Percentiles rank a stretch among this genome's conserved stretches.
phyloP scores from a whole-genome alignment of 768 basidiomycete species.

The Mycena rosella region DNA sequence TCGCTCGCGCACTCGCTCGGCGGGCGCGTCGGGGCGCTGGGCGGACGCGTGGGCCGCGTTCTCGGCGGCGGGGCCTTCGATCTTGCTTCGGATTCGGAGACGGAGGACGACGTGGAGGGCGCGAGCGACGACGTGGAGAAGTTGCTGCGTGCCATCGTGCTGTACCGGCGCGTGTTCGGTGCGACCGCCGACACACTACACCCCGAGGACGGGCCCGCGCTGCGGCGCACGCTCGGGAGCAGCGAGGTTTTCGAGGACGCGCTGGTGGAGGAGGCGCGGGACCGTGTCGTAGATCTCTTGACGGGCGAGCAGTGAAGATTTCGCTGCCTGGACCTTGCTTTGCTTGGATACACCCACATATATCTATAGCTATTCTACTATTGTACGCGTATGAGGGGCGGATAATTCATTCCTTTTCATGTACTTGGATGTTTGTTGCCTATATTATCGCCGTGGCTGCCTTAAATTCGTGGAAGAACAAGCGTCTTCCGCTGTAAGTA shows the following conservation, averaged over 20 bases:
- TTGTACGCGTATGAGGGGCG: not conserved
- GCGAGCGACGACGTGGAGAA: conserved; percentile 53
- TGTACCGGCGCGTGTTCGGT: conserved; percentile 74
- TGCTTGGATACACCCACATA: too few relatives aligned
- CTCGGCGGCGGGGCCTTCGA: conserved; percentile 47
- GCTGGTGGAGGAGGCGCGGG: conserved; percentile 80
- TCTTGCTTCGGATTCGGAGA: conserved; percentile 26
- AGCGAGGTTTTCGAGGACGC: conserved; percentile 55
- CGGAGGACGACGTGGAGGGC: conserved; percentile 25
- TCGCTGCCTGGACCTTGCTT: too few relatives aligned
- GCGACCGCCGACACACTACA: too few relatives aligned
- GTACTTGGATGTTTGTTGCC: too few relatives aligned
- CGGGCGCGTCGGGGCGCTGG: conserved; percentile 67
- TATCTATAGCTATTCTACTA: too few relatives aligned
- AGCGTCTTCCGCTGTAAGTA: too few relatives aligned
- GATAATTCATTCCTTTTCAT: too few relatives aligned
- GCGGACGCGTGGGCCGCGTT: conserved; percentile 64
- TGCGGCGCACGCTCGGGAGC: conserved; percentile 69
- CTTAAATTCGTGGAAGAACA: too few relatives aligned
- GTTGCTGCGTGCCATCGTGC: conserved; percentile 69
- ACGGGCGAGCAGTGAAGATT: conserved; percentile 38
- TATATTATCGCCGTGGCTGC: too few relatives aligned
- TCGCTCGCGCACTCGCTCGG: conserved; percentile 75
- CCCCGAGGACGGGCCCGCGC: conserved; percentile 45
- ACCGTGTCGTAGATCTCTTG: conserved; percentile 81